Evolutionary conservation across 306 rosid species (phyloP).

Genomic region (Dalbergia oliveri): DNA sequence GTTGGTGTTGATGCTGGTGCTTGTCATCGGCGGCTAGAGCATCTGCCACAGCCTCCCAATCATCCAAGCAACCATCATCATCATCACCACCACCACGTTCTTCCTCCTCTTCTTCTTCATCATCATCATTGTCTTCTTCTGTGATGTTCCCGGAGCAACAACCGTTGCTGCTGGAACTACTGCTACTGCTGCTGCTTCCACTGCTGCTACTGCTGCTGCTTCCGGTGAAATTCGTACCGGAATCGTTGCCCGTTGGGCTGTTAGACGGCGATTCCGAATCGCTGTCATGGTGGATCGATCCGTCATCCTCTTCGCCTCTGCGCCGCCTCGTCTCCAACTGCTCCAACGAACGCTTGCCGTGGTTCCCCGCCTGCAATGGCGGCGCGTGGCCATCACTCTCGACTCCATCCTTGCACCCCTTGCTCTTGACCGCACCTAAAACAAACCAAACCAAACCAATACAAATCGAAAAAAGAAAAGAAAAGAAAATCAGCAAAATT

Average conservation of each 20-base stretch:
- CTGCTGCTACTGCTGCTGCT: constrained; percentile 66
- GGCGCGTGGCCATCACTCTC: constrained; percentile 49
- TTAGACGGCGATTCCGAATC: constrained; percentile 70
- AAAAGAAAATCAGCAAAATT: constrained; percentile 19
- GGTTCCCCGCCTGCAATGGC: constrained; percentile 41
- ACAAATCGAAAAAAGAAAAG: constrained; percentile 34
- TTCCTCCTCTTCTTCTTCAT: constrained; percentile 40
- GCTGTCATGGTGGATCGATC: constrained; percentile 65
- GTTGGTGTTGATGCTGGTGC: constrained; percentile 29
- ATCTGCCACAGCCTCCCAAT: constrained; percentile 99
- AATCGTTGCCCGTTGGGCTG: constrained; percentile 74
- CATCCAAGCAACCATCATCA: constrained; percentile 93
- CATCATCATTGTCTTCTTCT: constrained; percentile 62
- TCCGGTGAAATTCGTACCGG: constrained; percentile 82
- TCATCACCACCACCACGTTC: constrained; percentile 75
- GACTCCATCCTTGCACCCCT: constrained; percentile 67
- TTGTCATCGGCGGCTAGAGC: constrained; percentile 89
- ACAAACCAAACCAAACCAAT: constrained; percentile 6
- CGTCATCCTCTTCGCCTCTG: constrained; percentile 57
- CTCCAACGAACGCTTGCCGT: constrained; percentile 53
- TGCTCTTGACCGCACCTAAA: constrained; percentile 74
- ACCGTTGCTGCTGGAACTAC: constrained; percentile 75
- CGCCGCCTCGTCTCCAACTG: constrained; percentile 60
- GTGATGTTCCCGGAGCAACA: constrained; percentile 88
- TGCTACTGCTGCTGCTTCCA: constrained; percentile 64